These are phyloP conservation scores for Rubia yunnanensis DNA, from an alignment of 257 asterid genomes.

Conservation along the genomic window DNA sequence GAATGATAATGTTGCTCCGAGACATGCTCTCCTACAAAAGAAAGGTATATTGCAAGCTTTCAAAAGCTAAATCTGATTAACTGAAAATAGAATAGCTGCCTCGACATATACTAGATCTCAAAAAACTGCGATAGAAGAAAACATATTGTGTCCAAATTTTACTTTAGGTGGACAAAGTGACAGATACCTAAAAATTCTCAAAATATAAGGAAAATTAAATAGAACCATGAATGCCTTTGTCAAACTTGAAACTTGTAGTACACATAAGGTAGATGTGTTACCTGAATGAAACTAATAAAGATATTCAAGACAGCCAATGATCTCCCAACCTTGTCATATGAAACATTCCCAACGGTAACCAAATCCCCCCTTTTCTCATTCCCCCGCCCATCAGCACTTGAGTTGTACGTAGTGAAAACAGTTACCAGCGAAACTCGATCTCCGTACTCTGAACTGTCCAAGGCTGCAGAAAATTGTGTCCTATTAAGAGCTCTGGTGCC, in stretches of 20 bases:
- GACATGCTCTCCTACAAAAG: conserved; percentile 71
- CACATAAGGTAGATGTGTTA: conserved; percentile 11
- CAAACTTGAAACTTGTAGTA: background rate
- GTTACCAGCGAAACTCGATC: conserved; percentile 56
- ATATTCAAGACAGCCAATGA: conserved; percentile 71
- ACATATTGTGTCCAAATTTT: background rate
- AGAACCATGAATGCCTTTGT: background rate
- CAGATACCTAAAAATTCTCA: background rate
- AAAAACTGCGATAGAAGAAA: background rate
- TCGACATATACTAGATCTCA: background rate
- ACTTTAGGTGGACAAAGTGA: background rate
- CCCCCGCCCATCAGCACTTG: conserved; percentile 26
- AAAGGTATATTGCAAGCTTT: conserved; percentile 13
- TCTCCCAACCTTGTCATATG: conserved; percentile 71
- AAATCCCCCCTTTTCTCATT: conserved; percentile 34
- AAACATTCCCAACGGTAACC: conserved; percentile 62
- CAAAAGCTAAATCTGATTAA: background rate
- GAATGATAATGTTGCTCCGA: conserved; percentile 58
- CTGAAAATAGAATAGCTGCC: background rate
- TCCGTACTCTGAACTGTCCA: conserved; percentile 17
- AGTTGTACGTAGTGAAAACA: conserved; percentile 62
- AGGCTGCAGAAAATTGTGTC: conserved; percentile 29
- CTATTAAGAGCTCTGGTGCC: conserved; percentile 69
- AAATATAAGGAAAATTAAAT: background rate
- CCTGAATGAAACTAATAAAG: conserved; percentile 84